These are phyloP conservation scores for Penicillium polonicum DNA, from an alignment of 2,329 filamentous ascomycete genomes.

Conservation along the genomic window DNA sequence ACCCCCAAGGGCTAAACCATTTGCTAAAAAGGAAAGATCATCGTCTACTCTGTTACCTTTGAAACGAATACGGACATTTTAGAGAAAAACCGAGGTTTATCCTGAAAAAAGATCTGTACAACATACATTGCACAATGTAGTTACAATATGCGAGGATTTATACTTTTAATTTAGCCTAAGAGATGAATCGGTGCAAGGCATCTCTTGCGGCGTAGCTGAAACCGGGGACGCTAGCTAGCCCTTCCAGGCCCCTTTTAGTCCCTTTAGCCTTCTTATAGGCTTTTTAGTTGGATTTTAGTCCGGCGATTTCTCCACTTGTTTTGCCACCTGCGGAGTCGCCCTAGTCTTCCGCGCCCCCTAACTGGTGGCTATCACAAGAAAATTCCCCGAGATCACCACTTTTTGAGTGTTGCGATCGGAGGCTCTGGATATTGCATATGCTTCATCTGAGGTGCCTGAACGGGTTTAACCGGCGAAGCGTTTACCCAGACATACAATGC, in stretches of 20 bases:
- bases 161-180: not conserved
- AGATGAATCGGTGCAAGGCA: not conserved
- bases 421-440: not conserved
- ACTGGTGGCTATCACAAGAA: constrained; percentile 3
- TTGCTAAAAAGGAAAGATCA: not conserved
- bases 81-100: not conserved
- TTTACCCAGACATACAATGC: not conserved
- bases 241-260: not conserved
- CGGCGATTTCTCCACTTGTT: not conserved
- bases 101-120: not conserved
- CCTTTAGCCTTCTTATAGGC: not conserved
- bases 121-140: not conserved
- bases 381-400: constrained; percentile 20
- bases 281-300: not conserved
- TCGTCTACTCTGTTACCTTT: not conserved
- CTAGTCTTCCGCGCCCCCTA: not conserved
- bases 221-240: constrained; percentile 3
- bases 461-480: not conserved
- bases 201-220: constrained; percentile 21
- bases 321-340: not conserved
- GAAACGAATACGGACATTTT: not conserved
- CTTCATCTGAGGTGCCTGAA: not conserved
- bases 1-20: too few species aligned
- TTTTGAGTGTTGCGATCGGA: not conserved
- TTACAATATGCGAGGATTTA: not conserved